Conservation (phyloP, 202 grass and related monocot genomes). For the Brachypodium distachyon region DNA sequence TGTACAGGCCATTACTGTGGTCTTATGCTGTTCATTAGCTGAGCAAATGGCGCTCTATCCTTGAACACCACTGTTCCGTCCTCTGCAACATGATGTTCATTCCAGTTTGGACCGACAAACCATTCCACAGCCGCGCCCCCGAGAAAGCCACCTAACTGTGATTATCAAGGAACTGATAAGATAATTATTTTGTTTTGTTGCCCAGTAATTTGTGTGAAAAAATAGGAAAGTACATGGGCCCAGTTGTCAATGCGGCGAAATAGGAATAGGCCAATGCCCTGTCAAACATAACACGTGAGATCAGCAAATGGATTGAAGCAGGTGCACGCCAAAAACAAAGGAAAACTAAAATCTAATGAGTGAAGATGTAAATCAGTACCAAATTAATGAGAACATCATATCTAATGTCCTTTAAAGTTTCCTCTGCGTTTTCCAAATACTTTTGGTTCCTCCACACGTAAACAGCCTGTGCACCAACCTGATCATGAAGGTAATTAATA, state of each 20-base stretch:
- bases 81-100: too few species aligned
- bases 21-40: conserved; percentile 24
- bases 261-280: conserved; percentile 62
- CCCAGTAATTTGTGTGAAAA: neutral
- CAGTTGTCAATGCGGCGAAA: conserved; percentile 69
- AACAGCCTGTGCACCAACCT: conserved; percentile 72
- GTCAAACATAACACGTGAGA: neutral
- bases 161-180: conserved; percentile 18
- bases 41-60: conserved; percentile 35
- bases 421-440: conserved; percentile 25
- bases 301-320: conserved; percentile 6
- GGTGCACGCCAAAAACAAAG: neutral
- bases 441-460: conserved; percentile 62
- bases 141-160: conserved; percentile 80
- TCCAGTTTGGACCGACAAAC: conserved; percentile 52
- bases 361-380: conserved; percentile 24
- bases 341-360: too few species aligned
- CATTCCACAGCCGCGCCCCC: conserved; percentile 57
- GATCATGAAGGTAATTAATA: neutral
- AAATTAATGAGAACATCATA: conserved; percentile 63
- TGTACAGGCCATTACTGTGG: conserved; percentile 25
- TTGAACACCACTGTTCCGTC: too few species aligned
- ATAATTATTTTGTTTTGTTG: neutral
- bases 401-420: conserved; percentile 45
- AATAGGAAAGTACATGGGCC: conserved; percentile 60